Evolutionary conservation across 441 rosid species (phyloP).

Genomic region (Melastoma candidum): DNA sequence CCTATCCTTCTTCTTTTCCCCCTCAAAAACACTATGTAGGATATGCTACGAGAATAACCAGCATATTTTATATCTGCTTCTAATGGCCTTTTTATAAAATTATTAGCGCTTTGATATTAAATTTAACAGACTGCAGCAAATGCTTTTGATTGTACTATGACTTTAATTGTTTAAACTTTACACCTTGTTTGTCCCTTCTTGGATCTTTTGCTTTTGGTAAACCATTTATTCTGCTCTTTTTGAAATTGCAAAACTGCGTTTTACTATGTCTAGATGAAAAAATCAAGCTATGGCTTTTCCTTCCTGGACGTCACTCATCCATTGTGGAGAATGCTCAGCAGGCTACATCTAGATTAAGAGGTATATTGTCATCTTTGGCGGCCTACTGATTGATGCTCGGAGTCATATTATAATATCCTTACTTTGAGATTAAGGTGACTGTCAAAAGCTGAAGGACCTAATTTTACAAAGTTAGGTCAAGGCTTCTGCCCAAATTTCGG

Average conservation of each 20-base stretch:
- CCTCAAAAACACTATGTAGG: too few relatives aligned
- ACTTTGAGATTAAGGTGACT: too few relatives aligned
- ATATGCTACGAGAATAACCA: too few relatives aligned
- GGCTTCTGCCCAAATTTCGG: too few relatives aligned
- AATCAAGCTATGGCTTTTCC: conserved; percentile 99
- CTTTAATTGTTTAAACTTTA: neutral
- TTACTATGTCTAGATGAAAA: conserved; percentile 60
- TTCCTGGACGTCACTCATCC: conserved; percentile 76
- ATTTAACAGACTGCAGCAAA: too few relatives aligned
- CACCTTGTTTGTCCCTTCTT: conserved; percentile 7
- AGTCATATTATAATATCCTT: neutral
- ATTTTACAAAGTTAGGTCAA: too few relatives aligned
- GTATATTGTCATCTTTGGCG: conserved; percentile 21
- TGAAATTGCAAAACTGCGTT: neutral
- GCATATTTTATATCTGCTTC: too few relatives aligned
- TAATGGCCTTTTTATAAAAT: too few relatives aligned
- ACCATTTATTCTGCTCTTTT: neutral
- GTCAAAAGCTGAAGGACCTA: too few relatives aligned
- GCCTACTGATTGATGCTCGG: neutral
- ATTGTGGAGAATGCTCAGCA: conserved; percentile 73
- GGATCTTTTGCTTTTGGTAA: conserved; percentile 1
- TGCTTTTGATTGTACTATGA: too few relatives aligned
- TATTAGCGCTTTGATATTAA: too few relatives aligned
- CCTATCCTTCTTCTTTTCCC: too few relatives aligned
- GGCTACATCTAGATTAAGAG: conserved; percentile 81